Evolutionary conservation across 1,139 yeast species (phyloP), one percentile per base, ranked within the genome.

Genomic region (Hyphopichia fennica): DNA sequence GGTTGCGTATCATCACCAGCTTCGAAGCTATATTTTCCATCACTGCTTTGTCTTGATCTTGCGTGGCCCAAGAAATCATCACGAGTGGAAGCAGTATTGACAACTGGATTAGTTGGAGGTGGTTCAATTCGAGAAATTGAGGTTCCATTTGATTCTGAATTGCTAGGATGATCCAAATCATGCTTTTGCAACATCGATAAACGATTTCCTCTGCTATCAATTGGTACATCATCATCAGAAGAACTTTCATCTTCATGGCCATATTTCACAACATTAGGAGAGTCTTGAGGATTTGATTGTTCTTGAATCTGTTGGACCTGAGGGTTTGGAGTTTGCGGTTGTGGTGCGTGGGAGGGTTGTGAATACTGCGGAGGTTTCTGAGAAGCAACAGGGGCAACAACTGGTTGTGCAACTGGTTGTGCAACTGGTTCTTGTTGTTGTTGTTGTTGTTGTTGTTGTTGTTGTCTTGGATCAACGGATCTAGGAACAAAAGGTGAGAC

Each of bases 1-100:
- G 68, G 62, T 17, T 54, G 56, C 34, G 60, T 53, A 38, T 71
- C 77, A 42, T 72, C 77, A 17, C 76, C 77, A 19, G 65, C 63
- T 50, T 70, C 77, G 51, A 72, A 72, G 44, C 75, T 69, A 52
- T 69, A 71, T 42, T 58, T 63, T 2, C 67, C 67, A 17, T 60
- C 53, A 46, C 63, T 60, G 35, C 52, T 49, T 35, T 52, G 58
- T 39, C 57, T 52, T 23, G 59, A 48, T 39, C 53, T 41, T 10
- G 40, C 37, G 29, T 16, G 19, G 3, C 22, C 30, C 20, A 30
- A 30, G 16, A 17, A 17, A 14, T 38, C 32, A 31, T 30, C 22
- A n/a, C 20, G 30, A 7, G 9, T 33, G 19, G 18, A 8, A 16
- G 31, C 13, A 9, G 22, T 19, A 9, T 14, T 10, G n/a, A 8